Evolutionary conservation across 148 eudicot genomes (phyloP), one percentile per base, ranked within the genome.

Genomic region (Suaeda aralocaspica): DNA sequence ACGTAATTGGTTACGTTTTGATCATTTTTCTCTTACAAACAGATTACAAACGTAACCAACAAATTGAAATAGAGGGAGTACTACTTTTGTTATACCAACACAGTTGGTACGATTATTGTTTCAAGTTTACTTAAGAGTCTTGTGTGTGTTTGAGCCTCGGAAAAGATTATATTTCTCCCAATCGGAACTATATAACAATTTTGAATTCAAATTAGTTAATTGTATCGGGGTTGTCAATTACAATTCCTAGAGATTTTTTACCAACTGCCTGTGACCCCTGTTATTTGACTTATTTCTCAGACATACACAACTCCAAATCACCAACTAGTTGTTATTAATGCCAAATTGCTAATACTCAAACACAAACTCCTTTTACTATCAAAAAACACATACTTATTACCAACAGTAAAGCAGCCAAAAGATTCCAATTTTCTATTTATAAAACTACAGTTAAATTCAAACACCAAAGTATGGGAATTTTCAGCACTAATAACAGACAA

Each of bases 401-500:
- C 24, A n/a, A 58, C 46, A 74, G 21, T 12, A 49, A 49, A 49
- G 53, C 18, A 18, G 3, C 68, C 64, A 41, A 68, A 53, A 61
- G 18, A 24, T 45, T 59, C 25, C 67, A 66, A 48, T 15, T 26
- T 42, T 39, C 31, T 4, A n/a, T 22, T 65, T 49, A 64, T 67
- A 34, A n/a, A 48, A 28, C 14, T 48, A 21, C 3, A 53, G 19
- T 30, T 3, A 39, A 63, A 18, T 48, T 62, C 52, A 76, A 71
- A 65, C 55, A 68, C 29, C 68, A 75, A 41, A 19, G 21, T 10
- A 21, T 34, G 55, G 31, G 48, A 13, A 57, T 48, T 51, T 25
- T 9, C 41, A 44, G 15, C 44, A 24, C 41, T 48, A 49, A 57
- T 21, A 19, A 44, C 28, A 26, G 79, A 76, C 79, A 76, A 77